A percentile compares a stretch with the other conserved stretches of the same genome.
Evolutionary conservation across 768 basidiomycete species (phyloP).

Genomic region (Boletus speciosus): DNA sequence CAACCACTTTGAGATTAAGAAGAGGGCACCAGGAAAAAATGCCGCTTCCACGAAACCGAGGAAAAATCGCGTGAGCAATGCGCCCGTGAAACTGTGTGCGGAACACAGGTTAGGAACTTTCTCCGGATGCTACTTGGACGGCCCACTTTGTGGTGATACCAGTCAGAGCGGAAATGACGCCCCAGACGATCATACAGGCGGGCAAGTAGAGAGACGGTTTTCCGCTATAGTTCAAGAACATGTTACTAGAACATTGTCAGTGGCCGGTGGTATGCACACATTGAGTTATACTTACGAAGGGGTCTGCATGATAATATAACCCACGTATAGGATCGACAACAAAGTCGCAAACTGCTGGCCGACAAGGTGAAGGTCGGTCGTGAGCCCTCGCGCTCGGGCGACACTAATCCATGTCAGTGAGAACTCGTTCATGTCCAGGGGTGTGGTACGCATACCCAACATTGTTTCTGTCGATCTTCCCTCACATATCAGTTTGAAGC

Average conservation of each 20-base stretch:
- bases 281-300: slow-evolving; percentile 31
- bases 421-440: neutral
- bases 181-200: slow-evolving; percentile 68
- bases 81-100: slow-evolving; percentile 37
- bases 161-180: slow-evolving; percentile 51
- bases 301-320: slow-evolving; percentile 43
- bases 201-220: slow-evolving; percentile 67
- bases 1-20: slow-evolving; percentile 34
- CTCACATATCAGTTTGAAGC: neutral
- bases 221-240: slow-evolving; percentile 65
- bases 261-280: neutral
- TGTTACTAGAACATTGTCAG: slow-evolving; percentile 47
- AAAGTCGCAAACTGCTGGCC: slow-evolving; percentile 63
- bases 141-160: slow-evolving; percentile 31
- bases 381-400: slow-evolving; percentile 65
- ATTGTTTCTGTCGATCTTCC: slow-evolving; percentile 67
- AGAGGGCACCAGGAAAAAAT: slow-evolving; percentile 46
- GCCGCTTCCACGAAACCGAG: slow-evolving; percentile 51
- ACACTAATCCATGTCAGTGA: slow-evolving; percentile 40
- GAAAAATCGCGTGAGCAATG: slow-evolving; percentile 48
- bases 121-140: neutral
- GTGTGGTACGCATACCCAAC: slow-evolving; percentile 42
- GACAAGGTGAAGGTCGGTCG: slow-evolving; percentile 58
- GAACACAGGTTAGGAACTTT: neutral
- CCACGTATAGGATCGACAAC: slow-evolving; percentile 65